phyloP scores from a whole-genome alignment of 1,284 basidiomycete genomes.

The Pseudomicrostroma phylloplanum region DNA sequence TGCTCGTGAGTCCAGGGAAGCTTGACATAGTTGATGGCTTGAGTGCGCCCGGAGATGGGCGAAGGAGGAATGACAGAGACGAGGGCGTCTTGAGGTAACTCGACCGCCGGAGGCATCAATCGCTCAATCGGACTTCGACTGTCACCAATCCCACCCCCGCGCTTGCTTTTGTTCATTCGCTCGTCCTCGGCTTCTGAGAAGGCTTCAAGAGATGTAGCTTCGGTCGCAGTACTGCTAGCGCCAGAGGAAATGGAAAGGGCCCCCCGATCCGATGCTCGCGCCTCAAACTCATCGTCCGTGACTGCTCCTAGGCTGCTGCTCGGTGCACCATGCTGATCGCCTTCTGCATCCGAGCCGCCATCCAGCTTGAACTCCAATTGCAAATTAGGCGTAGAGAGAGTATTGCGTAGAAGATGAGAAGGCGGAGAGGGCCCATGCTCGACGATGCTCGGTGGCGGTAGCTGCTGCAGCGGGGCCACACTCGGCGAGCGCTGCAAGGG shows the following conservation, averaged over 20 bases:
- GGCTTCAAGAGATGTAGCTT: too few species aligned
- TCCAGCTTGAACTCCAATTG: constrained; percentile 12
- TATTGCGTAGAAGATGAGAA: constrained; percentile 27
- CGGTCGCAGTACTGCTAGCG: too few species aligned
- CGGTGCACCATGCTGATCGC: neutral
- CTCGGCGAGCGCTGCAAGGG: neutral
- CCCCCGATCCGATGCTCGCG: too few species aligned
- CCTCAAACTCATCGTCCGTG: too few species aligned
- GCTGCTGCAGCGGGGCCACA: neutral
- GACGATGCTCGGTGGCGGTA: too few species aligned
- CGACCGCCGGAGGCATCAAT: constrained; percentile 14
- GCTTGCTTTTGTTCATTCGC: too few species aligned
- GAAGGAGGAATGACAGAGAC: constrained; percentile 22
- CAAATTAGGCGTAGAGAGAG: constrained; percentile 39
- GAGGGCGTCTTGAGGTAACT: constrained; percentile 30
- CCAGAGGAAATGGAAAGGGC: too few species aligned
- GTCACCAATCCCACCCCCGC: too few species aligned
- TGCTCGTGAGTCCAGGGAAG: constrained; percentile 77
- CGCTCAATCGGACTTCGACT: too few species aligned
- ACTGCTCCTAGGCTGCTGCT: too few species aligned
- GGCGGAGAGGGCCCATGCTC: constrained; percentile 3
- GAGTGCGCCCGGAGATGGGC: constrained; percentile 13
- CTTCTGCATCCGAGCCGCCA: neutral
- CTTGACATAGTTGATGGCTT: constrained; percentile 65
- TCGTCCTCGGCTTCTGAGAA: too few species aligned